phyloP scores from a whole-genome alignment of 2,329 filamentous ascomycete genomes.

The Fusarium bactridioides region DNA sequence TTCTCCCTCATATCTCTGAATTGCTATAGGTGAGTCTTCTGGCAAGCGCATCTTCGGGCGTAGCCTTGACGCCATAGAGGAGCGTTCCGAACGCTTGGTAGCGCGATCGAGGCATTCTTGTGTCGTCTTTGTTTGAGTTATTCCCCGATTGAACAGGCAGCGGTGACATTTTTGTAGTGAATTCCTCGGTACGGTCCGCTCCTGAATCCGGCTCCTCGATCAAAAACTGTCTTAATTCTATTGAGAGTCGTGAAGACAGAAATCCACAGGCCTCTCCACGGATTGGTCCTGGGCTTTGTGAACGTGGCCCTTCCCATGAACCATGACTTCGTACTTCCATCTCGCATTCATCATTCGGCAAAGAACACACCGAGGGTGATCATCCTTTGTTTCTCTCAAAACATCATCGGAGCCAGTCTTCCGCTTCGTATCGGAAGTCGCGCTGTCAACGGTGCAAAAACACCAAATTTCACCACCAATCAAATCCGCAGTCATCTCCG shows the following conservation, averaged over 20 bases:
- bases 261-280: background rate
- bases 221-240: too few relatives aligned
- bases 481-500: fast-evolving
- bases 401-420: background rate
- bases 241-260: fast-evolving
- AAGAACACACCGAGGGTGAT: fast-evolving
- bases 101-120: background rate
- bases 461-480: background rate
- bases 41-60: fast-evolving
- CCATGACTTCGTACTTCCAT: too few relatives aligned
- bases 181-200: background rate
- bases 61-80: background rate
- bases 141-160: background rate
- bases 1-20: fast-evolving
- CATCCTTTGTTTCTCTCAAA: background rate
- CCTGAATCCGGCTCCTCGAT: background rate
- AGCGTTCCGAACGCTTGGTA: background rate
- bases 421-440: background rate
- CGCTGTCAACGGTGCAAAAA: fast-evolving
- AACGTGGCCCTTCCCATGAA: too few relatives aligned
- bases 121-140: fast-evolving
- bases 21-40: fast-evolving
- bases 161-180: background rate
- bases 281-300: background rate
- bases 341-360: too few relatives aligned